A percentile compares a stretch with the other conserved stretches of the same genome.
Conservation (phyloP, 805 yeast species). For the Aciculoconidium aculeatum region DNA sequence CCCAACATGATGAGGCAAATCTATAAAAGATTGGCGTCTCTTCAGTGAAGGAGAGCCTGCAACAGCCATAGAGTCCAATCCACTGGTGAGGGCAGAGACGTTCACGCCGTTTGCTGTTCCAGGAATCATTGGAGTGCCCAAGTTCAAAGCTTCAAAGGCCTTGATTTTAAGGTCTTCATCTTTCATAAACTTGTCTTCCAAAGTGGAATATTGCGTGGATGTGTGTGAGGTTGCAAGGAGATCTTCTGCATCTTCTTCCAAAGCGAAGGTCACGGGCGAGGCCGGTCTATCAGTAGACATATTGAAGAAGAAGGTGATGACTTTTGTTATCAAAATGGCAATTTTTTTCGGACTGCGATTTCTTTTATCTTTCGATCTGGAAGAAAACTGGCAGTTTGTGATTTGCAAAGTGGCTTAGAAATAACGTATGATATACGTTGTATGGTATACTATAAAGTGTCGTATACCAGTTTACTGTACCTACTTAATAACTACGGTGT, state of each 20-base stretch:
- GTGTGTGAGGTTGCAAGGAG: conserved; percentile 24
- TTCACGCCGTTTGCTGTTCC: conserved; percentile 6
- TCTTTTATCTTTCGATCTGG: too few species aligned
- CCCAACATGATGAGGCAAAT: conserved; percentile 22
- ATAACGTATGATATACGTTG: too few species aligned
- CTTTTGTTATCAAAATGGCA: too few species aligned
- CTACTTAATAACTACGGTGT: too few species aligned
- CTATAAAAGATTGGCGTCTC: conserved; percentile 35
- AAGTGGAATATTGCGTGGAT: conserved; percentile 56
- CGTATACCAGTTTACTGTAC: too few species aligned
- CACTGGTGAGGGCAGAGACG: conserved; percentile 33
- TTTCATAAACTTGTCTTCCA: conserved; percentile 57
- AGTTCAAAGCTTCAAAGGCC: conserved; percentile 48
- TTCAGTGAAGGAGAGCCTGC: conserved; percentile 9
- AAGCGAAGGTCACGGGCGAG: not conserved
- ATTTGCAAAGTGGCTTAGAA: too few species aligned
- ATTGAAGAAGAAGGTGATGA: too few species aligned
- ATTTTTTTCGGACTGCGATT: too few species aligned
- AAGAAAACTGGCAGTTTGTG: too few species aligned
- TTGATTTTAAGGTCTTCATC: conserved; percentile 64
- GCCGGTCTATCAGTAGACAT: too few species aligned
- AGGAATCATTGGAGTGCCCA: conserved; percentile 1
- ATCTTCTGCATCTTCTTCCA: conserved; percentile 15
- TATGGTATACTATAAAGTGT: too few species aligned
- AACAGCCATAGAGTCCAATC: too few species aligned